These are phyloP conservation scores for Ottelia alismoides DNA, from an alignment of 106 monocot genomes.

Conservation along the genomic window DNA sequence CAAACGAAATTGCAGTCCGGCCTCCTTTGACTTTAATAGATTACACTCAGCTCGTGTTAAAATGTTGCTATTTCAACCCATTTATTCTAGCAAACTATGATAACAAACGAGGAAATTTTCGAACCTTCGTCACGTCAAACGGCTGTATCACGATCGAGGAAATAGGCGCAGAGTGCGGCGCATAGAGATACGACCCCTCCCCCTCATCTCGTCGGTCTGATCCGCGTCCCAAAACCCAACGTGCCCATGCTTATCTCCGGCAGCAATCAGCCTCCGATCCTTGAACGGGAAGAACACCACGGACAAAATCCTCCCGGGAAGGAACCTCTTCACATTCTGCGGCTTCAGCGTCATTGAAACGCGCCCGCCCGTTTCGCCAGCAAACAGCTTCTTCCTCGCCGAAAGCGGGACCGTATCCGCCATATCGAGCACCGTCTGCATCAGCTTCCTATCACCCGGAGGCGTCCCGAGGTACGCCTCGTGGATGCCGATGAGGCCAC, in stretches of 20 bases:
- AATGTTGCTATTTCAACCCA: too few species aligned
- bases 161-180: conserved; percentile 41
- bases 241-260: conserved; percentile 41
- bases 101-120: too few species aligned
- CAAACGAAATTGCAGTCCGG: too few species aligned
- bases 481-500: conserved; percentile 2
- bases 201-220: conserved; percentile 9
- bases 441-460: background rate
- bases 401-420: conserved; percentile 5
- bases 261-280: conserved; percentile 30
- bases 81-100: too few species aligned
- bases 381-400: too few species aligned
- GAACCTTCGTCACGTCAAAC: conserved; percentile 37
- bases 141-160: conserved; percentile 48
- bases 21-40: too few species aligned
- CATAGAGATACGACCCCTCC: conserved; percentile 32
- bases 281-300: conserved; percentile 43
- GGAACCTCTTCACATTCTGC: conserved; percentile 30
- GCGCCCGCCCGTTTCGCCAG: conserved; percentile 14
- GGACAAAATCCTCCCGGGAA: conserved; percentile 28
- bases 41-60: too few species aligned
- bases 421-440: conserved; percentile 9
- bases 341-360: conserved; percentile 11
- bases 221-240: conserved; percentile 71
- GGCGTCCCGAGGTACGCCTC: conserved; percentile 11